phyloP scores from a whole-genome alignment of 768 basidiomycete species.

The Austroboletus eburneus region DNA sequence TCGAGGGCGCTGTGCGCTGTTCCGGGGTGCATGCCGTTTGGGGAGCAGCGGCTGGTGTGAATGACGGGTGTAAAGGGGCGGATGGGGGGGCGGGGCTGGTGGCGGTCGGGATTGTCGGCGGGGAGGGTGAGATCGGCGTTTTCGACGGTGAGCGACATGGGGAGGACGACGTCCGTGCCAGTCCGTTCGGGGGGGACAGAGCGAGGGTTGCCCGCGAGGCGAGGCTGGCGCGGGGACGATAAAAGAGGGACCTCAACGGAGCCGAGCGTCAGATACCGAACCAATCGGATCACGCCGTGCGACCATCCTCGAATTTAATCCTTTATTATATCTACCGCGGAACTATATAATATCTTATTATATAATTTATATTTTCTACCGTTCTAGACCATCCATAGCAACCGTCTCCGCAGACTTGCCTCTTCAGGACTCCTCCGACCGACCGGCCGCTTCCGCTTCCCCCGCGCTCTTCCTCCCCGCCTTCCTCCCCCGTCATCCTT shows the following conservation, averaged over 20 bases:
- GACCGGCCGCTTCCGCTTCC: constrained; percentile 25
- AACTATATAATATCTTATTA: constrained; percentile 27
- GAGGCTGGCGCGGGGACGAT: constrained; percentile 67
- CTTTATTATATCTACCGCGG: constrained; percentile 21
- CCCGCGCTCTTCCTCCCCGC: constrained; percentile 24
- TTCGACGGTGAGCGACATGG: constrained; percentile 56
- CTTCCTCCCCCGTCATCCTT: constrained; percentile 50
- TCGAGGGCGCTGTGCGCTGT: constrained; percentile 24
- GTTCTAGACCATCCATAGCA: constrained; percentile 13
- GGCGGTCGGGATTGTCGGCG: constrained; percentile 40
- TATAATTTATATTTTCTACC: constrained; percentile 18
- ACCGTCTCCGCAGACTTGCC: constrained; percentile 12
- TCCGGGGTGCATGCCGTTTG: constrained; percentile 28
- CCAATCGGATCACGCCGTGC: constrained; percentile 52
- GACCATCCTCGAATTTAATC: not conserved
- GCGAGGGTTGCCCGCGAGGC: constrained; percentile 53
- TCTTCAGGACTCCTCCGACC: constrained; percentile 24
- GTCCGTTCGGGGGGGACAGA: constrained; percentile 44
- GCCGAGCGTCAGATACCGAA: constrained; percentile 51
- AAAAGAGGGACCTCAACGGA: constrained; percentile 40
- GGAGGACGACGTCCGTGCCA: constrained; percentile 36
- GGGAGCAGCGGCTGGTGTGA: constrained; percentile 23
- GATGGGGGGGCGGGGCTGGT: constrained; percentile 18
- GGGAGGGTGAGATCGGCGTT: constrained; percentile 47
- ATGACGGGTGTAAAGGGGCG: constrained; percentile 25